Evolutionary conservation across 2,329 filamentous ascomycete genomes (phyloP).

Genomic region (Cercospora citrullina): DNA sequence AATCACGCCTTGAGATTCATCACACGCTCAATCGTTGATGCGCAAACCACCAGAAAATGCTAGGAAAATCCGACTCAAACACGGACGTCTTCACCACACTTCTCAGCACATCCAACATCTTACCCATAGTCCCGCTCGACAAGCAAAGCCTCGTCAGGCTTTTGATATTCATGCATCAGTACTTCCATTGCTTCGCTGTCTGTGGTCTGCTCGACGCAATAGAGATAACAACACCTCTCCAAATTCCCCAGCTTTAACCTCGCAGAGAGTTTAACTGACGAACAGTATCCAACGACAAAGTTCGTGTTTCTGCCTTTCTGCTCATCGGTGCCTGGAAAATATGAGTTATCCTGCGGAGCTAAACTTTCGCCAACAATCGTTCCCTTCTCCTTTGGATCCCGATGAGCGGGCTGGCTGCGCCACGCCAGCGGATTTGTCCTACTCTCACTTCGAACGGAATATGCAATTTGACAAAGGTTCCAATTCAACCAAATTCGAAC

Average conservation of each 20-base stretch:
- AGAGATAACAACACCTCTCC: not conserved
- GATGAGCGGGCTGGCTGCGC: not conserved
- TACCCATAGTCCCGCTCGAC: not conserved
- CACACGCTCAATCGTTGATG: not conserved
- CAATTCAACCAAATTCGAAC: not conserved
- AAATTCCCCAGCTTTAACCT: slow-evolving; percentile 40
- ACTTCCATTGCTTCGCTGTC: not conserved
- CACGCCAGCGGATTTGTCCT: not conserved
- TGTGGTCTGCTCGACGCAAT: slow-evolving; percentile 33
- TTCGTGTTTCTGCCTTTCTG: not conserved
- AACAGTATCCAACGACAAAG: not conserved
- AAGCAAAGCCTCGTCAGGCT: no score
- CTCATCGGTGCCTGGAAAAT: slow-evolving; percentile 31
- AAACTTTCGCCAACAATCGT: not conserved
- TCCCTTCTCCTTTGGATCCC: not conserved
- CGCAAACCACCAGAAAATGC: no score
- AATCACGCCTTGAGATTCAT: not conserved
- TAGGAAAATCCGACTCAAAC: no score
- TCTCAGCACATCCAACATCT: not conserved
- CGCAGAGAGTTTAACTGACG: slow-evolving; percentile 24
- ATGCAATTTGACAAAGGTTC: not conserved
- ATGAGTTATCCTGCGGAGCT: slow-evolving; percentile 2
- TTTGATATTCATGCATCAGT: not conserved
- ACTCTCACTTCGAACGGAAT: not conserved
- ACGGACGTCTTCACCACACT: not conserved